Evolutionary conservation across 2,329 filamentous ascomycete genomes (phyloP), one percentile per base, ranked within the genome.

Genomic region (Curvularia sp.): DNA sequence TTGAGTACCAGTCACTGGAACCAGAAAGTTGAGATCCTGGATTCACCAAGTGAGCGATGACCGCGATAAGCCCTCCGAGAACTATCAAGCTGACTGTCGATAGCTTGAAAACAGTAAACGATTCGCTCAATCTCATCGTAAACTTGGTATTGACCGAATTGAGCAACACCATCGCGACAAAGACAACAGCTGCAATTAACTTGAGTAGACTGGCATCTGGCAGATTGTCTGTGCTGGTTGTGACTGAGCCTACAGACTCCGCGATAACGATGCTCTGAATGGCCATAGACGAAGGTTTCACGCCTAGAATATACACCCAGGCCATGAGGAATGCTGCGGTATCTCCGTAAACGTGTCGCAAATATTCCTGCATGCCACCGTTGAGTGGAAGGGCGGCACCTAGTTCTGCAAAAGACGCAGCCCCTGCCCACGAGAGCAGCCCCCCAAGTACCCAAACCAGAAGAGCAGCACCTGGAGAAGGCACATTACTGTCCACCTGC

Each of bases 271-370:
- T 87, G 67, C 83, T 83, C 27, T 88, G 80, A 46, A 89, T 89
- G 9, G 86, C 86, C 58, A 88, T 80, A 0, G 86, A 87, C 0
- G 86, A 85, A 0, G 87, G 87, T 81, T 88, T 89, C 23, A 88
- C 83, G 19, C 83, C 85, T 5, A 88, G 81, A 53, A 89, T 83
- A 84, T 86, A 89, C 0, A 86, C 86, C 86, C 86, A 89, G 0
- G 86, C 85, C 5, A 85, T 85, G 5, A 88, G 71, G 65, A 88
- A 89, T n/a, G 86, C 86, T 48, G 83, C 82, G 2, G 84, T 75
- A 49, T 88, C 85, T 28, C 86, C 86, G 60, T 82, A 89, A 32
- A 88, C 83, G 69, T 86, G 82, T 63, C 82, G 80, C 6, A 89
- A 79, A 63, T 87, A 89, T 13, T 86, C 85, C 66, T 89, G 86